phyloP scores from a whole-genome alignment of 305 asterid species.

The Fraxinus angustifolia region DNA sequence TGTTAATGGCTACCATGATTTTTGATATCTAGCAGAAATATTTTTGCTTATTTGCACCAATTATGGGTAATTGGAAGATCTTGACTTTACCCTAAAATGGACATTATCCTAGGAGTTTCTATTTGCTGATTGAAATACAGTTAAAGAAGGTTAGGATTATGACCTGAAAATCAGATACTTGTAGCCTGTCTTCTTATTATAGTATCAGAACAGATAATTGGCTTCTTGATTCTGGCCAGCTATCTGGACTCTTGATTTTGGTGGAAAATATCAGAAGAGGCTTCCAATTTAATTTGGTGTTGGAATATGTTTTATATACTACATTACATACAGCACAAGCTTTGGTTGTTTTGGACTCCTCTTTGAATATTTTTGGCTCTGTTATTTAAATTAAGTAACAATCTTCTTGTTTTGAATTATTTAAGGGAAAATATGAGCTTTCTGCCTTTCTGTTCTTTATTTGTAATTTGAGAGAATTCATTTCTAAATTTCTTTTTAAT shows the following conservation, averaged over 20 bases:
- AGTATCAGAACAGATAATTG: background rate
- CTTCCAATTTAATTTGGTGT: conserved; percentile 11
- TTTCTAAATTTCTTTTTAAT: background rate
- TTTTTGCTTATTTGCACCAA: background rate
- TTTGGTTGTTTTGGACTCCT: background rate
- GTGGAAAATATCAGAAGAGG: background rate
- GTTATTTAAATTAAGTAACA: background rate
- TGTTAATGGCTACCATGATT: background rate
- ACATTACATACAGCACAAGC: background rate
- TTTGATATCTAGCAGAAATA: background rate
- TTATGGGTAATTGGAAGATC: conserved; percentile 4
- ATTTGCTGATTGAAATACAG: conserved; percentile 6
- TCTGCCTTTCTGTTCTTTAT: background rate
- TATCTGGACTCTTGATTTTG: background rate
- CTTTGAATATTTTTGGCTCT: background rate
- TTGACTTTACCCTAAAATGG: background rate
- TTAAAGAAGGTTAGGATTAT: conserved; percentile 1
- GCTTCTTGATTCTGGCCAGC: conserved; percentile 5
- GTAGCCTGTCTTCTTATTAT: background rate
- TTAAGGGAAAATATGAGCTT: background rate
- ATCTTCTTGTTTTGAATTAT: background rate
- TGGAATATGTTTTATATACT: background rate
- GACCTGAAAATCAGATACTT: background rate
- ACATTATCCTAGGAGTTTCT: background rate
- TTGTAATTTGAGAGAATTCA: conserved; percentile 4